A percentile compares a stretch with the other conserved stretches of the same genome.
Evolutionary conservation across 371 early-diverging fungal species (phyloP).

Genomic region (Mortierella sp.): DNA sequence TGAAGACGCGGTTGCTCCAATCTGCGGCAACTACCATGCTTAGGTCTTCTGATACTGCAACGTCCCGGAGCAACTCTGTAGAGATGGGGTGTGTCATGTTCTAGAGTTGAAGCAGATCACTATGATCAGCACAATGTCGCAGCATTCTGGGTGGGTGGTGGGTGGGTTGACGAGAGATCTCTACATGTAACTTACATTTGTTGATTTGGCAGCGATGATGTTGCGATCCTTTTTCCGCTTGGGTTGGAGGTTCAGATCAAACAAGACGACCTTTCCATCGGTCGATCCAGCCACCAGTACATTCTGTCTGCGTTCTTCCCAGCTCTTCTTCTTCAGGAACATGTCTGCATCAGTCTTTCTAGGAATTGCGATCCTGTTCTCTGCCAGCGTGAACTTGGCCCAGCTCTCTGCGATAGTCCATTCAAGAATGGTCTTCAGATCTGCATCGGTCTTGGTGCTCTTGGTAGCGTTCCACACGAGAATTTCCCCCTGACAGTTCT

Average conservation of each 20-base stretch:
- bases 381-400: conserved; percentile 41
- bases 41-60: conserved; percentile 43
- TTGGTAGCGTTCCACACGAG: conserved; percentile 45
- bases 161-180: too few relatives aligned
- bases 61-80: conserved; percentile 29
- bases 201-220: conserved; percentile 38
- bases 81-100: conserved; percentile 30
- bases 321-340: background rate
- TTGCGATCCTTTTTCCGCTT: conserved; percentile 28
- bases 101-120: conserved; percentile 4
- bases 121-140: too few relatives aligned
- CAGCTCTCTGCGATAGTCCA: conserved; percentile 48
- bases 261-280: conserved; percentile 31
- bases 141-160: too few relatives aligned
- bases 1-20: conserved; percentile 45
- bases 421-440: conserved; percentile 42
- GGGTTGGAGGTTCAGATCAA: conserved; percentile 27
- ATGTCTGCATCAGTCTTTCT: background rate
- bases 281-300: conserved; percentile 38
- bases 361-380: conserved; percentile 20
- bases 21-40: conserved; percentile 44
- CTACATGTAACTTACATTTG: conserved; percentile 12
- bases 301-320: conserved; percentile 20
- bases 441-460: conserved; percentile 41
- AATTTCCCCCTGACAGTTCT: conserved; percentile 45